phyloP scores from a whole-genome alignment of 2,329 filamentous ascomycete species.

The Ascochyta koolunga region DNA sequence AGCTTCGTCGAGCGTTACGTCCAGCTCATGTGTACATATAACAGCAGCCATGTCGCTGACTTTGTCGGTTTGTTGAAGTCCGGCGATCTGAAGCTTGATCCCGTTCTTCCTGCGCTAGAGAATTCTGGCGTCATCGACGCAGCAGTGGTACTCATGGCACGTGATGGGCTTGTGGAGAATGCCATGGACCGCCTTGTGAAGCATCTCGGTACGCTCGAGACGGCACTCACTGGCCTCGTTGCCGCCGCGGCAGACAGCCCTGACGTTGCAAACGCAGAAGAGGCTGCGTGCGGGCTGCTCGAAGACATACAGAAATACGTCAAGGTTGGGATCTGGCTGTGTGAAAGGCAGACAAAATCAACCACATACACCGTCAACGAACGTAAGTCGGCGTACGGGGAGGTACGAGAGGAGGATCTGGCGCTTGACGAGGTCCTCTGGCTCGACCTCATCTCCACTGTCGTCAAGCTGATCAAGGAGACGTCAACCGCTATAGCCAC shows the following conservation, averaged over 20 bases:
- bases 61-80: slow-evolving; percentile 80
- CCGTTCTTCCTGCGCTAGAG: slow-evolving; percentile 86
- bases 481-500: slow-evolving; percentile 56
- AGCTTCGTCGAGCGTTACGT: slow-evolving; percentile 83
- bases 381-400: slow-evolving; percentile 41
- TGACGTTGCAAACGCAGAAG: slow-evolving; percentile 64
- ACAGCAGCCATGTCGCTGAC: slow-evolving; percentile 80
- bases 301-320: slow-evolving; percentile 85
- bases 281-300: slow-evolving; percentile 75
- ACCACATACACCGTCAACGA: slow-evolving; percentile 49
- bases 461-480: slow-evolving; percentile 61
- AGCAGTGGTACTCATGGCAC: slow-evolving; percentile 86
- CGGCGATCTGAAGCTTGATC: slow-evolving; percentile 78
- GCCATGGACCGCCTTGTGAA: slow-evolving; percentile 86
- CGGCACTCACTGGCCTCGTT: slow-evolving; percentile 76
- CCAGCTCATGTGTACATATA: slow-evolving; percentile 86
- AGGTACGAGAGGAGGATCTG: slow-evolving; percentile 63
- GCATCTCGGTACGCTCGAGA: slow-evolving; percentile 80
- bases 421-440: slow-evolving; percentile 68
- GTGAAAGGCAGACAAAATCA: slow-evolving; percentile 79
- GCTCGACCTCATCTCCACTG: slow-evolving; percentile 68
- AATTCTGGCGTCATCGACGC: slow-evolving; percentile 89
- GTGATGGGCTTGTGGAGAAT: slow-evolving; percentile 80
- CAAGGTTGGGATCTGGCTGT: slow-evolving; percentile 94
- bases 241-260: slow-evolving; percentile 63